Evolutionary conservation across 176 grass and related monocot genomes (phyloP).

Genomic region (Cenchrus americanus): DNA sequence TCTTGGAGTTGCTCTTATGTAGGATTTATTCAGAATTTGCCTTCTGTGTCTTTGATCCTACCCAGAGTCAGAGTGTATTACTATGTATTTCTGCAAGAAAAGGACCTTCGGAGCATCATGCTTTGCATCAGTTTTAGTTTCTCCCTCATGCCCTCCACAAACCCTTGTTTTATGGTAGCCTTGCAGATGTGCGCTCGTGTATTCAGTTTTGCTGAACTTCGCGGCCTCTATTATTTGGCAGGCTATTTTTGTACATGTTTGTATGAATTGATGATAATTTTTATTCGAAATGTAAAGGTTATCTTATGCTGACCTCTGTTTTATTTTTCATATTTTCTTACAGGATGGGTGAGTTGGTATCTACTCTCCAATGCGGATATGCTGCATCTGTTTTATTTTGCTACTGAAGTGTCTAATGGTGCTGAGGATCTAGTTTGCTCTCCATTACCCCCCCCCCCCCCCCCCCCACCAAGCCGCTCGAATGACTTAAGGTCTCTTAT

Average conservation of each 20-base stretch:
- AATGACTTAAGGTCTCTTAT: background rate
- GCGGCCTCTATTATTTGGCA: background rate
- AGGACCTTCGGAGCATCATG: background rate
- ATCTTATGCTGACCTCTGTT: background rate
- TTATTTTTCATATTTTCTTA: conserved; percentile 32
- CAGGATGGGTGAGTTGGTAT: conserved; percentile 78
- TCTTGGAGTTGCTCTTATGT: no score
- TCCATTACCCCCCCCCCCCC: background rate
- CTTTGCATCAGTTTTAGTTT: background rate
- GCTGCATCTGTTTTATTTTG: background rate
- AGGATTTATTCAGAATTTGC: conserved; percentile 8
- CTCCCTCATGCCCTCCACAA: background rate
- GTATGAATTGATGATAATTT: background rate
- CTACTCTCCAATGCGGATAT: background rate
- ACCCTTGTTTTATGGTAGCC: background rate
- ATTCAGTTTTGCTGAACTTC: background rate
- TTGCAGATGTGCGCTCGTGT: background rate
- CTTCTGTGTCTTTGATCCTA: background rate
- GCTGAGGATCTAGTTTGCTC: background rate
- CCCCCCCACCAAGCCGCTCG: background rate
- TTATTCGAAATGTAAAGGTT: background rate
- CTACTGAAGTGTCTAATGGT: conserved; percentile 17
- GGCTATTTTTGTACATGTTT: background rate
- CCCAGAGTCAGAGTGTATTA: no score
- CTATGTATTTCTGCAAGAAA: background rate